phyloP scores from a whole-genome alignment of 106 monocot genomes.

The Narthecium ossifragum region DNA sequence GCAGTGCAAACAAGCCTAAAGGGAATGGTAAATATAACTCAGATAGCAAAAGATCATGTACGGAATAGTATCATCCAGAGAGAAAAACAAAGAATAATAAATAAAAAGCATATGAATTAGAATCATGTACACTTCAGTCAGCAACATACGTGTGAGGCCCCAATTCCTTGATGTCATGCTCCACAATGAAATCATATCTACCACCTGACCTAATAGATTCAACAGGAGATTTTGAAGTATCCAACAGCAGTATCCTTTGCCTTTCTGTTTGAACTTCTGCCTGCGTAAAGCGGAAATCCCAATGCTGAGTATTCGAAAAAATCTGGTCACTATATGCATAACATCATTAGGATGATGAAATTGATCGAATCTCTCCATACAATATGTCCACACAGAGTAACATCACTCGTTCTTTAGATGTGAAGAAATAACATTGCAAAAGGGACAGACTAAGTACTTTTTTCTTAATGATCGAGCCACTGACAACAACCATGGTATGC shows the following conservation, averaged over 20 bases:
- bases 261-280: slow-evolving; percentile 97
- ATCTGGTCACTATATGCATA: too few species aligned
- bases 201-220: slow-evolving; percentile 92
- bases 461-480: too few species aligned
- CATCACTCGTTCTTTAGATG: too few species aligned
- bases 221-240: slow-evolving; percentile 83
- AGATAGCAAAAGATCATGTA: background rate
- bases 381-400: too few species aligned
- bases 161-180: slow-evolving; percentile 98
- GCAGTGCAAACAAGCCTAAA: slow-evolving; percentile 96
- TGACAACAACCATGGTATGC: too few species aligned
- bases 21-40: slow-evolving; percentile 4
- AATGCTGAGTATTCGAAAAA: too few species aligned
- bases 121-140: slow-evolving; percentile 3
- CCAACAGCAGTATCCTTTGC: slow-evolving; percentile 68
- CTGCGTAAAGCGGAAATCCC: slow-evolving; percentile 28
- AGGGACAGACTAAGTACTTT: too few species aligned
- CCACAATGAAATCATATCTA: slow-evolving; percentile 95
- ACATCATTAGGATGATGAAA: too few species aligned
- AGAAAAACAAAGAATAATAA: too few species aligned
- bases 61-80: background rate
- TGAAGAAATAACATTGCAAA: too few species aligned
- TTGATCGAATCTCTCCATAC: too few species aligned
- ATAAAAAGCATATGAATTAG: too few species aligned
- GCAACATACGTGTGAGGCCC: slow-evolving; percentile 84